Conservation (phyloP, 169 alveolate genomes). For the Plasmodium yoelii region DNA sequence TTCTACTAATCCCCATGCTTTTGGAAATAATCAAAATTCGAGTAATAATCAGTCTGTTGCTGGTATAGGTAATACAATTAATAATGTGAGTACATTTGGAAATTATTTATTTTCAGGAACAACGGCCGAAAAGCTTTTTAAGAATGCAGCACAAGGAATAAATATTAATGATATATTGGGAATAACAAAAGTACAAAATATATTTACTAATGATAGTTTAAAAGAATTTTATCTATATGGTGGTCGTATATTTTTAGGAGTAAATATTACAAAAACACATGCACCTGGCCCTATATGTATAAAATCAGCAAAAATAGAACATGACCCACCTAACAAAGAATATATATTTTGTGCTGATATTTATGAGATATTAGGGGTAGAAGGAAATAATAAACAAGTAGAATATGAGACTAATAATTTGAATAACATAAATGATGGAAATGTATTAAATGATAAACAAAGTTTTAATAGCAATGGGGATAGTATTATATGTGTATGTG, state of each 20-base stretch:
- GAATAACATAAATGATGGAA: neutral
- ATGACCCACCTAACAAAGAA: conserved; percentile 51
- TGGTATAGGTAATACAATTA: neutral
- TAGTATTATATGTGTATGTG: conserved; percentile 77
- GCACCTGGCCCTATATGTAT: conserved; percentile 81
- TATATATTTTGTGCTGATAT: conserved; percentile 71
- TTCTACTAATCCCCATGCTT: neutral
- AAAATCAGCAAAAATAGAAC: conserved; percentile 50
- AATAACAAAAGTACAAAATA: conserved; percentile 76
- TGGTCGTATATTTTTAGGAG: conserved; percentile 79
- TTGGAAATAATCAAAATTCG: neutral
- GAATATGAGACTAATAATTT: neutral
- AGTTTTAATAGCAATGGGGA: conserved; percentile 53
- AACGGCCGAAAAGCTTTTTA: conserved; percentile 63
- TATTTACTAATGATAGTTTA: conserved; percentile 76
- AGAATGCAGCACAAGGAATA: conserved; percentile 74
- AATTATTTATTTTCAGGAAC: conserved; percentile 45
- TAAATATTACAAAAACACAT: conserved; percentile 78
- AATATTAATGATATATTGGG: conserved; percentile 69
- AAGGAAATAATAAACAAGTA: conserved; percentile 9
- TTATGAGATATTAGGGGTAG: conserved; percentile 42
- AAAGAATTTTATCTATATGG: conserved; percentile 79
- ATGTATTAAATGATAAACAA: neutral
- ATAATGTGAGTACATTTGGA: conserved; percentile 22
- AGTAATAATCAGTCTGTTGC: conserved; percentile 1